phyloP scores from a whole-genome alignment of 2,329 filamentous ascomycete species.

The Verticillium isaacii region DNA sequence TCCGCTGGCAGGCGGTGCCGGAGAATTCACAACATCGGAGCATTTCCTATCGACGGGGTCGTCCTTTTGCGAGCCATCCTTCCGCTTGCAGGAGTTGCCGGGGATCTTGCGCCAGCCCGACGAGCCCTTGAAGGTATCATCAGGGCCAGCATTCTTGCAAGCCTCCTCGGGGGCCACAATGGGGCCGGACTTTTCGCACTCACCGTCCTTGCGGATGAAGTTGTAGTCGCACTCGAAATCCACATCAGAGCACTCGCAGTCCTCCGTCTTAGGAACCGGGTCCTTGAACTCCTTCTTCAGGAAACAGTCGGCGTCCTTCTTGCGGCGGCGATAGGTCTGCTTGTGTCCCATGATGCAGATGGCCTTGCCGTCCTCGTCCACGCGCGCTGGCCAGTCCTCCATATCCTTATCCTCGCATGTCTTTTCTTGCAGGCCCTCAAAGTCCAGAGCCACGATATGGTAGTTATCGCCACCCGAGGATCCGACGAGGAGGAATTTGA shows the following conservation, averaged over 20 bases:
- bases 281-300: slow-evolving; percentile 82
- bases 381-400: slow-evolving; percentile 82
- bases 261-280: slow-evolving; percentile 61
- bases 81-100: slow-evolving; percentile 66
- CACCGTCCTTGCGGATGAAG: slow-evolving; percentile 58
- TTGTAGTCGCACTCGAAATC: slow-evolving; percentile 99
- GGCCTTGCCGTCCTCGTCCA: slow-evolving; percentile 73
- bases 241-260: slow-evolving; percentile 74
- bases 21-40: slow-evolving; percentile 49
- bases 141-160: slow-evolving; percentile 61
- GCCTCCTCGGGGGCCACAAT: slow-evolving; percentile 64
- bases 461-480: slow-evolving; percentile 46
- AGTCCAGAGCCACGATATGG: slow-evolving; percentile 74
- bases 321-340: slow-evolving; percentile 80
- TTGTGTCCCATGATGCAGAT: slow-evolving; percentile 95
- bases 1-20: slow-evolving; percentile 55
- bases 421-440: slow-evolving; percentile 71
- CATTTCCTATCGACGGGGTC: slow-evolving; percentile 72
- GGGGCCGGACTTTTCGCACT: slow-evolving; percentile 55
- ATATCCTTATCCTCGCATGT: slow-evolving; percentile 76
- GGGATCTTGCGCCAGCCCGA: slow-evolving; percentile 93
- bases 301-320: slow-evolving; percentile 85
- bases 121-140: slow-evolving; percentile 74
- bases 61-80: slow-evolving; percentile 60
- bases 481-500: slow-evolving; percentile 82